Base-by-base conservation (phyloP, 2,329 filamentous ascomycete species). In the Colletotrichum viniferum region DNA sequence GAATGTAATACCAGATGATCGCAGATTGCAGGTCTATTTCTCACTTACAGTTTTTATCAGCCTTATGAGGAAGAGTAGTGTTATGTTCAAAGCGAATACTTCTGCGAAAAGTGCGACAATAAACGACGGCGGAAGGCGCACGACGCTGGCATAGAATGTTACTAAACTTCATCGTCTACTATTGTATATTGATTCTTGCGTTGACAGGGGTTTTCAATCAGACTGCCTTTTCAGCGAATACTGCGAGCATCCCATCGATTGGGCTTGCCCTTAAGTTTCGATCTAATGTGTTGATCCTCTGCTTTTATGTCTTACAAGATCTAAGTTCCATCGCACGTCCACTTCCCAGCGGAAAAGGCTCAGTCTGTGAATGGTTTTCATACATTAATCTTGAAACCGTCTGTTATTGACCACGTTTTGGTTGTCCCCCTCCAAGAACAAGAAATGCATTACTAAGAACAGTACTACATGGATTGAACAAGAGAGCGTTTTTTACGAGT, bases 371-470 rank as follows among this genome's bases (percentile, higher is more conserved):
- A 18, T 0, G 4, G 1, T 38, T 38, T 38, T 1, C 7, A 38
- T 43, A 3, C 4, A 18, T 18, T 1, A 9, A 43, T n/a, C 16
- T 38, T 38, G 7, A 38, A 8, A 38, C 10, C 5, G 18, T 48
- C n/a, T 21, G n/a, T 52, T 52, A n/a, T 7, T 4, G 6, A 3
- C 4, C 1, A 21, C n/a, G 2, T 12, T 13, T 7, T 2, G 7
- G n/a, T 3, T 6, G 3, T 52, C 6, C 43, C n/a, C 3, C n/a
- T 48, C 43, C 7, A 21, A 48, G n/a, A 21, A 52, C 13, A 21
- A 52, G n/a, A 52, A 4, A 13, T 7, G 43, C n/a, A 52, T 21
- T n/a, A 12, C 4, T 1, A 21, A 21, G 5, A 21, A 52, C 3
- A 52, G 5, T 21, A 21, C 8, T 2, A n/a, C 10, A 7, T 7